Percentiles rank a stretch among this genome's conserved stretches.
Conservation (phyloP, 179 eudicot genomes). For the Spinacia oleracea region DNA sequence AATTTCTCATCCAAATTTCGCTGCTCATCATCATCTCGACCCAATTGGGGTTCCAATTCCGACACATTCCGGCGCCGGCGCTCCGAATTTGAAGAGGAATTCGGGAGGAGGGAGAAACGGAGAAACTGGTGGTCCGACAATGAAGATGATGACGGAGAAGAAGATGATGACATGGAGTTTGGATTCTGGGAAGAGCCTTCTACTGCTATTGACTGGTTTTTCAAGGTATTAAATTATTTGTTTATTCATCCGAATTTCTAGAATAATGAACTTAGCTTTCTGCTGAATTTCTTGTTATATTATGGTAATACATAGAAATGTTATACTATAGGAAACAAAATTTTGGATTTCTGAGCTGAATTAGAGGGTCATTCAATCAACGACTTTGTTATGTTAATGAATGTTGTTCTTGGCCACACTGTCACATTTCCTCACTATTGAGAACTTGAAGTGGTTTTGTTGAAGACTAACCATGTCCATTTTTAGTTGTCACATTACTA, state of each 20-base stretch:
- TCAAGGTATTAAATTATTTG: slow-evolving; percentile 32
- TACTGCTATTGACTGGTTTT: slow-evolving; percentile 34
- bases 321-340: not conserved
- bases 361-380: not conserved
- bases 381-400: not conserved
- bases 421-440: not conserved
- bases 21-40: slow-evolving; percentile 5
- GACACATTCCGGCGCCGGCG: slow-evolving; percentile 23
- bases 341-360: not conserved
- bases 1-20: not conserved
- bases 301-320: not conserved
- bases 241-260: not conserved
- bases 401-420: no score
- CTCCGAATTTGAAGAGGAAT: slow-evolving; percentile 30
- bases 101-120: slow-evolving; percentile 35
- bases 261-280: no score
- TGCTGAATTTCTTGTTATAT: not conserved
- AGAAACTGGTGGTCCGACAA: slow-evolving; percentile 57
- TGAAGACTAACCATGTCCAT: no score
- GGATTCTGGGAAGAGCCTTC: slow-evolving; percentile 38
- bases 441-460: not conserved
- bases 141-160: slow-evolving; percentile 31
- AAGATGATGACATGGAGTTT: slow-evolving; percentile 33
- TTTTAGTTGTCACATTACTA: no score
- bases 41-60: slow-evolving; percentile 29